Conservation (phyloP, 2,329 filamentous ascomycete species). For the Celoporthe dispersa region DNA sequence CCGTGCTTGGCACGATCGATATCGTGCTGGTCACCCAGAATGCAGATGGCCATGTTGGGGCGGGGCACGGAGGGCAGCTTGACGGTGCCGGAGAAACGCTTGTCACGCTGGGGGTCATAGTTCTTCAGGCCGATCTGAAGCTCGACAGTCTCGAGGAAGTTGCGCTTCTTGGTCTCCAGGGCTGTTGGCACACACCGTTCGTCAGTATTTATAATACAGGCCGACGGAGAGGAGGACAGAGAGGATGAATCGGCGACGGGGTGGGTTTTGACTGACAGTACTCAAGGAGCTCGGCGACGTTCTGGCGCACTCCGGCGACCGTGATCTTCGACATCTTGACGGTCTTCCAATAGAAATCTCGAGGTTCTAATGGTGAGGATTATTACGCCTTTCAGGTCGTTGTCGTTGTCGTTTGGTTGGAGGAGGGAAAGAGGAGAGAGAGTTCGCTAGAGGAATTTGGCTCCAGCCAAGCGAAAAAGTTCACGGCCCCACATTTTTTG, state of each 20-base stretch:
- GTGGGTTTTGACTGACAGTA: constrained; percentile 63
- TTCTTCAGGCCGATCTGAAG: constrained; percentile 55
- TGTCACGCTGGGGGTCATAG: constrained; percentile 99
- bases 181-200: constrained; percentile 1
- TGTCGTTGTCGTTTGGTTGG: constrained; percentile 34
- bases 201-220: not conserved
- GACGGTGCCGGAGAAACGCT: constrained; percentile 99
- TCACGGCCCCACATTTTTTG: constrained; percentile 1
- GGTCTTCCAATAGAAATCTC: constrained; percentile 80
- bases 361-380: constrained; percentile 74
- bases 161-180: constrained; percentile 89
- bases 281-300: constrained; percentile 91
- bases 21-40: constrained; percentile 83
- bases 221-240: not conserved
- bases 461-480: constrained; percentile 3
- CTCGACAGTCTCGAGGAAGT: constrained; percentile 90
- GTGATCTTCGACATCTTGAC: constrained; percentile 73
- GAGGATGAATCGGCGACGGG: not conserved
- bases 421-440: constrained; percentile 18
- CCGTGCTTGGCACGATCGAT: constrained; percentile 99
- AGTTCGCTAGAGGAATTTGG: not conserved
- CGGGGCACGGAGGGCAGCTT: constrained; percentile 90
- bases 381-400: constrained; percentile 39
- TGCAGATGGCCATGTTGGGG: constrained; percentile 88
- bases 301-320: constrained; percentile 87